These are phyloP conservation scores for Cicer judaicum DNA, from an alignment of 306 rosid species.

Conservation along the genomic window DNA sequence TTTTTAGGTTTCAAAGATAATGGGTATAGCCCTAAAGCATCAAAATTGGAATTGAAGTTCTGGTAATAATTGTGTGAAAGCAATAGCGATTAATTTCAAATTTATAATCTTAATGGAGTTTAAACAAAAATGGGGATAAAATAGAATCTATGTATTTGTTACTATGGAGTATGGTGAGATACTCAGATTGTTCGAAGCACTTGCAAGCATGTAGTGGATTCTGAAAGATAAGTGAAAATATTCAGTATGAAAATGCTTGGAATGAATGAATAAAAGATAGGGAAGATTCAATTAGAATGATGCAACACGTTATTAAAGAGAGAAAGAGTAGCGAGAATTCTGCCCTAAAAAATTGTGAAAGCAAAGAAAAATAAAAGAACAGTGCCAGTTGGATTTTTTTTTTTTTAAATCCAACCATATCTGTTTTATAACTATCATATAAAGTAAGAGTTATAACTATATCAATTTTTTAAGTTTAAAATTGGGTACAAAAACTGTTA, in stretches of 20 bases:
- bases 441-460: too few relatives aligned
- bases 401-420: too few relatives aligned
- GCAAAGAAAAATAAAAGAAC: too few relatives aligned
- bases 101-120: too few relatives aligned
- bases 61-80: constrained; percentile 10
- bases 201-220: constrained; percentile 6
- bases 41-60: constrained; percentile 22
- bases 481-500: too few relatives aligned
- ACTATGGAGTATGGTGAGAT: constrained; percentile 6
- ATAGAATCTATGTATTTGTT: constrained; percentile 11
- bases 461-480: too few relatives aligned
- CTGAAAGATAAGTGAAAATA: constrained; percentile 25
- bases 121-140: background rate
- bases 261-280: background rate
- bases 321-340: too few relatives aligned
- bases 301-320: background rate
- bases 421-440: too few relatives aligned
- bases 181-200: constrained; percentile 20
- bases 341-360: too few relatives aligned
- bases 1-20: constrained; percentile 40
- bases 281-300: background rate
- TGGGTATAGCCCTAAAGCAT: constrained; percentile 39
- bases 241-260: constrained; percentile 4
- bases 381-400: too few relatives aligned
- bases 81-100: background rate